Evolutionary conservation across 208 protist species (phyloP).

Genomic region (Acanthamoeba castellanii): DNA sequence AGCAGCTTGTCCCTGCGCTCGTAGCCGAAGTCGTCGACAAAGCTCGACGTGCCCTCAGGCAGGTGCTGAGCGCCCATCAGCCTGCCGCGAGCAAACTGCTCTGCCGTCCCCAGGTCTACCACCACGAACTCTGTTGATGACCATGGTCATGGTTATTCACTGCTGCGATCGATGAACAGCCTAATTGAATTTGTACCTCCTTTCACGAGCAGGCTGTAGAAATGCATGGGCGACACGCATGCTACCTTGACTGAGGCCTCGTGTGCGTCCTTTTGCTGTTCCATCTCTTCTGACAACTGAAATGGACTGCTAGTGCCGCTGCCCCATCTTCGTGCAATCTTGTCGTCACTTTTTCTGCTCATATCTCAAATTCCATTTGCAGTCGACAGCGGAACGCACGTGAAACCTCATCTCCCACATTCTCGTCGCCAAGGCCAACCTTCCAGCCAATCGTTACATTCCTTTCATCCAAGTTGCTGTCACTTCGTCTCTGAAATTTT

Average conservation of each 20-base stretch:
- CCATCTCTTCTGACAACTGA: background rate
- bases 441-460: background rate
- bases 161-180: too few species aligned
- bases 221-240: background rate
- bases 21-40: slow-evolving; percentile 16
- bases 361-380: too few species aligned
- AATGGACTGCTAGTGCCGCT: too few species aligned
- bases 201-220: slow-evolving; percentile 15
- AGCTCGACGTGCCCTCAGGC: background rate
- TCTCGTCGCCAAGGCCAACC: background rate
- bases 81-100: background rate
- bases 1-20: slow-evolving; percentile 56
- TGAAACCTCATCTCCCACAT: background rate
- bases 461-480: too few species aligned
- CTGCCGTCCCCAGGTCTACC: background rate
- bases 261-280: background rate
- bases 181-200: background rate
- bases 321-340: too few species aligned
- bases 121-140: slow-evolving; percentile 9
- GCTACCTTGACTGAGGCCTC: background rate
- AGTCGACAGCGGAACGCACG: slow-evolving; percentile 15
- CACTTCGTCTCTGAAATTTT: too few species aligned
- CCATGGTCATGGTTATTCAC: background rate
- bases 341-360: background rate
- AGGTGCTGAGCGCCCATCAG: slow-evolving; percentile 20